Evolutionary conservation across 352 stramenopile genomes (phyloP), one percentile per base, ranked within the genome.

Genomic region (Phytophthora rubi): DNA sequence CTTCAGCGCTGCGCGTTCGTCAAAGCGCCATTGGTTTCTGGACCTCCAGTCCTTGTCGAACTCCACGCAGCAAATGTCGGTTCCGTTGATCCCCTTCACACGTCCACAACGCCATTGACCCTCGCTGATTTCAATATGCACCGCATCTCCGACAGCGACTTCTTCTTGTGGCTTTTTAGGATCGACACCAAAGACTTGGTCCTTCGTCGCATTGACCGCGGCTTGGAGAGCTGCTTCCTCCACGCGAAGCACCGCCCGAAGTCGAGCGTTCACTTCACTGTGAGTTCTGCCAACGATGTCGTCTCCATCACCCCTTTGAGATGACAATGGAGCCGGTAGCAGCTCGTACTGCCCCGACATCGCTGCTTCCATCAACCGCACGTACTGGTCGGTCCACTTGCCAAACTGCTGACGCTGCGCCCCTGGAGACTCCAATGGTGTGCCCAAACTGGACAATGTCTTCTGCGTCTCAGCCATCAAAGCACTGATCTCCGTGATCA

Each of bases 401-500:
- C 68, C 59, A 60, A 85, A 86, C 30, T 70, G 63, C 15, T 68
- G 64, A 12, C 80, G 78, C 15, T 84, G 72, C 4, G 60, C 58
- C 28, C 56, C 56, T 13, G 62, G 51, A 4, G 62, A 64, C 5
- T 77, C 70, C 15, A 79, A 48, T 1, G 76, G 28, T 23, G 61
- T 47, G 13, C 79, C 82, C 16, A 90, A 37, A 2, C 10, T 53
- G 1, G 16, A 33, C 44, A 88, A 51, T 30, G 72, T 55, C 10
- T 64, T 59, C 16, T 73, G 42, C 0, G 63, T 73, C 13, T 59
- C 35, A 7, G 51, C 62, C 15, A 85, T 72, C 9, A 62, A 68
- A 6, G 65, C 56, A 23, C 59, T 68, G 23, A 90, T 88, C 62
- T 87, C 78, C 12, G 58, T 15, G 18, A 86, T 68, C 10, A 90